Evolutionary conservation across 2,329 filamentous ascomycete genomes (phyloP).

Genomic region (Metarhizium anisopliae): DNA sequence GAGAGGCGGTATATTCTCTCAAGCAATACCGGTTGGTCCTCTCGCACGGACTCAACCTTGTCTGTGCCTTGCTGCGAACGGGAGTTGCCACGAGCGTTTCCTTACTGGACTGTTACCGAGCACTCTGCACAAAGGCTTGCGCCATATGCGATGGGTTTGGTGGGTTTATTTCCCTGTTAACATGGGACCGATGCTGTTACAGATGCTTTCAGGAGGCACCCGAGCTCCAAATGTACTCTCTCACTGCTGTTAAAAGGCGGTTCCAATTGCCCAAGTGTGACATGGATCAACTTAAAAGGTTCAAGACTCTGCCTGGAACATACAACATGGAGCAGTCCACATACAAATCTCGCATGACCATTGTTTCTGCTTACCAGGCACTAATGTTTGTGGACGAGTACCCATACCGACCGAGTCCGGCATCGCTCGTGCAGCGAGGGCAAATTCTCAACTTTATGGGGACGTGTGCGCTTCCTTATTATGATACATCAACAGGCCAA

Average conservation of each 20-base stretch:
- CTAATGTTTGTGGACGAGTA: too few relatives aligned
- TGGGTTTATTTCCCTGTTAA: conserved; percentile 17
- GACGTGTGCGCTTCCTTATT: conserved; percentile 11
- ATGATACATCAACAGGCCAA: conserved; percentile 10
- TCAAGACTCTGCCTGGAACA: not conserved
- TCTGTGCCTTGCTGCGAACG: conserved; percentile 21
- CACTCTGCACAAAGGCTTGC: conserved; percentile 17
- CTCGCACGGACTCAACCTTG: conserved; percentile 17
- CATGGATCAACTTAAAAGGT: too few relatives aligned
- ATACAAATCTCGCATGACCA: too few relatives aligned
- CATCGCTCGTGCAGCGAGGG: conserved; percentile 9
- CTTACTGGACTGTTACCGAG: conserved; percentile 14
- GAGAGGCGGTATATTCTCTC: conserved; percentile 15
- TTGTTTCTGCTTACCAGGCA: too few relatives aligned
- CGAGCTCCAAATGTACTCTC: conserved; percentile 13
- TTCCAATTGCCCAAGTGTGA: conserved; percentile 11
- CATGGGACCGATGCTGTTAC: conserved; percentile 21
- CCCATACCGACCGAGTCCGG: conserved; percentile 4
- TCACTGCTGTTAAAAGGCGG: conserved; percentile 11
- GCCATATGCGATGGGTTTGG: conserved; percentile 15
- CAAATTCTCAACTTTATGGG: conserved; percentile 15
- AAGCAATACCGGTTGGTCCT: conserved; percentile 15
- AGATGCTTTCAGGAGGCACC: conserved; percentile 14
- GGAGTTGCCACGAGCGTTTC: conserved; percentile 14
- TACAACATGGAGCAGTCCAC: too few relatives aligned